phyloP scores from a whole-genome alignment of 345 rosid genomes.

The Sapria himalayana region DNA sequence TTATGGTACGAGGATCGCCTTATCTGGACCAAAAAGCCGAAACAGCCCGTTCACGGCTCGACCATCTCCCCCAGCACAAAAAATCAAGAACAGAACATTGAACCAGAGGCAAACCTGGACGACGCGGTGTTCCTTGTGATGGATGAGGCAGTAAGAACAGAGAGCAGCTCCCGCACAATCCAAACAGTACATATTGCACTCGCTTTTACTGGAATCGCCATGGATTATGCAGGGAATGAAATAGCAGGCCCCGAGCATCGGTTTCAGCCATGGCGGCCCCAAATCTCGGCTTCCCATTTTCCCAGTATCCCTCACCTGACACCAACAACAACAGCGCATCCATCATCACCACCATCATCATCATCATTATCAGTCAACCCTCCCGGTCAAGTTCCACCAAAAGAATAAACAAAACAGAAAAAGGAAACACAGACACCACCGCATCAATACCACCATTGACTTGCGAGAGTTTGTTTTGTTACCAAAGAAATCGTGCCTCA shows the following conservation, averaged over 20 bases:
- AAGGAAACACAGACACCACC: too few relatives aligned
- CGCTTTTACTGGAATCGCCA: slow-evolving; percentile 48
- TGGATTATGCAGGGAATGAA: slow-evolving; percentile 45
- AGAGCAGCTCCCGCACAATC: slow-evolving; percentile 45
- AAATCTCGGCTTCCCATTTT: slow-evolving; percentile 20
- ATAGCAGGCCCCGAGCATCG: slow-evolving; percentile 54
- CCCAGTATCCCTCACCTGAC: slow-evolving; percentile 29
- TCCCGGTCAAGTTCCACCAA: too few relatives aligned
- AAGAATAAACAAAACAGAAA: too few relatives aligned
- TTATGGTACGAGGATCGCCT: slow-evolving; percentile 87
- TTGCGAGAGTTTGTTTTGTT: too few relatives aligned
- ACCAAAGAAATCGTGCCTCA: too few relatives aligned
- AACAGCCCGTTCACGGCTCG: background rate
- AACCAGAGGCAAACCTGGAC: slow-evolving; percentile 32
- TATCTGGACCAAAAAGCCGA: slow-evolving; percentile 31
- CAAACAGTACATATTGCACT: slow-evolving; percentile 77
- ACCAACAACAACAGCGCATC: too few relatives aligned
- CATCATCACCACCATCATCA: too few relatives aligned
- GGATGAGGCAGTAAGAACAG: slow-evolving; percentile 45
- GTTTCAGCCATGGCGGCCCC: slow-evolving; percentile 58
- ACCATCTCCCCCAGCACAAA: background rate
- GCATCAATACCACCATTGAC: too few relatives aligned
- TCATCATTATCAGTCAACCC: too few relatives aligned
- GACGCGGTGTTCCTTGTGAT: slow-evolving; percentile 50
- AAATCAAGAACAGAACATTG: background rate